These are phyloP conservation scores for Lotus japonicus DNA, from an alignment of 306 rosid species.

Conservation along the genomic window DNA sequence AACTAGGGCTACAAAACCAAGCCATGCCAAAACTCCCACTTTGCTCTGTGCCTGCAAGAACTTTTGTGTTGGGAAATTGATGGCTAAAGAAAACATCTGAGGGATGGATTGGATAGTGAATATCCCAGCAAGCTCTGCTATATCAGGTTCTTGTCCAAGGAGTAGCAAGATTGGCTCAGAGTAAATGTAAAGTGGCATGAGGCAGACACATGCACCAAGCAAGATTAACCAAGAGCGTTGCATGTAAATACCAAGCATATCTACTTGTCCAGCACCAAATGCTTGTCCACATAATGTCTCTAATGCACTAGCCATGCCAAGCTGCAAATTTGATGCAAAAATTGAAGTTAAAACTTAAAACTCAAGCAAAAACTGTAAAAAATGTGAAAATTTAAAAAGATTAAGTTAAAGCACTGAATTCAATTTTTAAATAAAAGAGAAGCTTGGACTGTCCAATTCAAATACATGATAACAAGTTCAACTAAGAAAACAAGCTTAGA, in stretches of 20 bases:
- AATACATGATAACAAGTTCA: neutral
- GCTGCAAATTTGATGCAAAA: conserved; percentile 41
- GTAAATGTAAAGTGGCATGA: conserved; percentile 67
- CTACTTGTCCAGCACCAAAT: conserved; percentile 91
- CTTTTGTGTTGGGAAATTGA: conserved; percentile 81
- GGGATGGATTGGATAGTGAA: conserved; percentile 82
- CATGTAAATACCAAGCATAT: conserved; percentile 88
- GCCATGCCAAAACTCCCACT: conserved; percentile 76
- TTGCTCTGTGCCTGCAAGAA: conserved; percentile 89
- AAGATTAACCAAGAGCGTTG: conserved; percentile 87
- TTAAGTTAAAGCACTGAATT: neutral
- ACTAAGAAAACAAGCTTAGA: too few species aligned
- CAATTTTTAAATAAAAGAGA: neutral
- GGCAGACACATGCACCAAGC: conserved; percentile 38
- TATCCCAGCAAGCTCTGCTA: conserved; percentile 71
- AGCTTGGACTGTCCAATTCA: neutral
- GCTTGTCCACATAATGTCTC: conserved; percentile 98
- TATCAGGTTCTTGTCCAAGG: conserved; percentile 67
- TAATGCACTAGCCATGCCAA: conserved; percentile 96
- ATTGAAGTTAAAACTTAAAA: neutral
- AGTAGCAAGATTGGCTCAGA: conserved; percentile 56
- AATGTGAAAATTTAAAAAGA: neutral
- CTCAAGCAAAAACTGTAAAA: neutral
- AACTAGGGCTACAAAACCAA: conserved; percentile 49
- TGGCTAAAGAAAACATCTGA: conserved; percentile 81